These are phyloP conservation scores for Coemansia sp. DNA, from an alignment of 192 early-diverging fungal genomes.

Conservation along the genomic window DNA sequence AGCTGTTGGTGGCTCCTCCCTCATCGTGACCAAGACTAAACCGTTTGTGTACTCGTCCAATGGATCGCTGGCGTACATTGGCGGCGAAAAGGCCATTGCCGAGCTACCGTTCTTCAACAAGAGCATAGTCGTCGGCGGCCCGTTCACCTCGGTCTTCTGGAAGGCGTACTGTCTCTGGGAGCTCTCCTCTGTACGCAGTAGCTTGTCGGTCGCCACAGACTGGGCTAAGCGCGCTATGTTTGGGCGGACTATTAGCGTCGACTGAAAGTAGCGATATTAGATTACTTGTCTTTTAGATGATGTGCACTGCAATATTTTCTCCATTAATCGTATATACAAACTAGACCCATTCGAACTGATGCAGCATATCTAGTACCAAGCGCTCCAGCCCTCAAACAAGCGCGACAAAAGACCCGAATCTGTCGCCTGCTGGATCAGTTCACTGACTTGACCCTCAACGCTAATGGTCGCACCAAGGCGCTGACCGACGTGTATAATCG, in stretches of 20 bases:
- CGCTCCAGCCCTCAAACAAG: constrained; percentile 62
- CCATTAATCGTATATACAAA: not conserved
- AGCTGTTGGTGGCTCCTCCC: constrained; percentile 13
- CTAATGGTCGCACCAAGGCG: constrained; percentile 63
- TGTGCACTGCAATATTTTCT: not conserved
- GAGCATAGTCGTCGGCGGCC: constrained; percentile 62
- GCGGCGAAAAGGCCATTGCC: constrained; percentile 56
- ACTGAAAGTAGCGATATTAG: constrained; percentile 56
- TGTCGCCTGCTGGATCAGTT: constrained; percentile 69
- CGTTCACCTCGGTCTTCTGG: constrained; percentile 74
- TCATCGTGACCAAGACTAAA: constrained; percentile 31
- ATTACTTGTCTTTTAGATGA: not conserved
- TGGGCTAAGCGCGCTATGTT: constrained; percentile 88
- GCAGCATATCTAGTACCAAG: constrained; percentile 33
- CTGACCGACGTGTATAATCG: constrained; percentile 63
- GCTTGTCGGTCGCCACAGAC: constrained; percentile 81
- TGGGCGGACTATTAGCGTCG: constrained; percentile 88
- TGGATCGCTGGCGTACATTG: constrained; percentile 72
- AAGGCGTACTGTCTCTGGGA: constrained; percentile 74
- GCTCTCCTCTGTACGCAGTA: constrained; percentile 84
- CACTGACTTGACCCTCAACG: constrained; percentile 72
- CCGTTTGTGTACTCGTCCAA: constrained; percentile 69
- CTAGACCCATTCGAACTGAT: not conserved
- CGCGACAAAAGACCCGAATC: constrained; percentile 60
- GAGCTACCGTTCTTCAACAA: constrained; percentile 66